These are phyloP conservation scores for Abelmoschus esculentus DNA, from an alignment of 345 rosid species.

Conservation along the genomic window DNA sequence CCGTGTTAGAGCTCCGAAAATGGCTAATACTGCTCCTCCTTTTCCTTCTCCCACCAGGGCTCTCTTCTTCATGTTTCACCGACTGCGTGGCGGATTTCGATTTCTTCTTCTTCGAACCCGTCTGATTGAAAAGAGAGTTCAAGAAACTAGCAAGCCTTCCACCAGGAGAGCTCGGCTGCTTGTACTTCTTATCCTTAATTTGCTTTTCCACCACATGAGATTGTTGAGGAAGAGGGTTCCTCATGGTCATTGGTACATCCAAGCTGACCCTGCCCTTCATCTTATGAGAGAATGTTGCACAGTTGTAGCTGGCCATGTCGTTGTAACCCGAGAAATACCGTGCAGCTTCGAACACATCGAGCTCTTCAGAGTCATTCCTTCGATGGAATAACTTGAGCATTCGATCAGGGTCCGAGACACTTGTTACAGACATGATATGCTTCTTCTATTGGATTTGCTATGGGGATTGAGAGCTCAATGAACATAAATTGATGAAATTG, in stretches of 20 bases:
- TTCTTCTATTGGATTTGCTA: background rate
- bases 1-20: constrained; percentile 52
- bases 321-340: constrained; percentile 70
- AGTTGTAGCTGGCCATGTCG: constrained; percentile 26
- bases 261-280: constrained; percentile 53
- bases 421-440: constrained; percentile 49
- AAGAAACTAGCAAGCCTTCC: constrained; percentile 81
- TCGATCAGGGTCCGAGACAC: constrained; percentile 40
- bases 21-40: constrained; percentile 88
- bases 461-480: no score
- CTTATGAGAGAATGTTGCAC: constrained; percentile 28
- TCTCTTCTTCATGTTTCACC: constrained; percentile 54
- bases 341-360: constrained; percentile 87
- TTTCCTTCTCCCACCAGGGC: constrained; percentile 59
- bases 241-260: constrained; percentile 46
- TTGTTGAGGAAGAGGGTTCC: constrained; percentile 29
- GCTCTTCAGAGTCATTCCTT: constrained; percentile 65
- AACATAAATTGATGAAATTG: background rate
- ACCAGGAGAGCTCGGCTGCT: constrained; percentile 90
- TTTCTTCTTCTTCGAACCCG: constrained; percentile 57
- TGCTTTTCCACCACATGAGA: constrained; percentile 31
- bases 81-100: constrained; percentile 39
- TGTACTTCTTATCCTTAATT: constrained; percentile 52
- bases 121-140: constrained; percentile 77
- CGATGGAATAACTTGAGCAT: constrained; percentile 37